Conservation (phyloP, 257 asterid species). For the Vinca minor region DNA sequence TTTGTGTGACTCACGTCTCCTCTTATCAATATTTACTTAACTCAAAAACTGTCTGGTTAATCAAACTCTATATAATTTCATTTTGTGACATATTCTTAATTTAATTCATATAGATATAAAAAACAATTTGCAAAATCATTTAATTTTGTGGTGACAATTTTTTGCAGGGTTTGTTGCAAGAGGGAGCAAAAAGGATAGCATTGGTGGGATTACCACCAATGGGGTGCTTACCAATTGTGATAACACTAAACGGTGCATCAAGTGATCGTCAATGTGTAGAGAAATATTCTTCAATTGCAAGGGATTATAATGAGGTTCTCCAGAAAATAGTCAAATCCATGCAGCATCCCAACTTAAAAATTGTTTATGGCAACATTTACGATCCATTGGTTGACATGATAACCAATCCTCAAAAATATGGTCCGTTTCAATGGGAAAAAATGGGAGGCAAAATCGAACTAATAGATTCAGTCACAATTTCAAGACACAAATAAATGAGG, state of each 20-base stretch:
- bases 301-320: constrained; percentile 45
- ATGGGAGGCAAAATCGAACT: too few relatives aligned
- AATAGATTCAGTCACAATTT: too few relatives aligned
- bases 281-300: constrained; percentile 29
- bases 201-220: constrained; percentile 63
- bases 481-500: too few relatives aligned
- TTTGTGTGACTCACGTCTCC: too few relatives aligned
- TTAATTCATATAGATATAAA: too few relatives aligned
- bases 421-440: too few relatives aligned
- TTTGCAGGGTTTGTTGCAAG: constrained; percentile 42
- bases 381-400: constrained; percentile 40
- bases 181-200: constrained; percentile 46
- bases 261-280: constrained; percentile 45
- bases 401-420: constrained; percentile 38
- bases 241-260: constrained; percentile 27
- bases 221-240: constrained; percentile 61
- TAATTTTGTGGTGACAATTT: too few relatives aligned
- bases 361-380: constrained; percentile 38
- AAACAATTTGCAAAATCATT: too few relatives aligned
- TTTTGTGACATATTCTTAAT: too few relatives aligned
- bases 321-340: constrained; percentile 21
- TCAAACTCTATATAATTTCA: too few relatives aligned
- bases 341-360: constrained; percentile 7
- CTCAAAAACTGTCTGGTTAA: too few relatives aligned
- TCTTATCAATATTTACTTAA: too few relatives aligned